Conservation (phyloP, 1,284 basidiomycete species). For the Phlebopus sp. region DNA sequence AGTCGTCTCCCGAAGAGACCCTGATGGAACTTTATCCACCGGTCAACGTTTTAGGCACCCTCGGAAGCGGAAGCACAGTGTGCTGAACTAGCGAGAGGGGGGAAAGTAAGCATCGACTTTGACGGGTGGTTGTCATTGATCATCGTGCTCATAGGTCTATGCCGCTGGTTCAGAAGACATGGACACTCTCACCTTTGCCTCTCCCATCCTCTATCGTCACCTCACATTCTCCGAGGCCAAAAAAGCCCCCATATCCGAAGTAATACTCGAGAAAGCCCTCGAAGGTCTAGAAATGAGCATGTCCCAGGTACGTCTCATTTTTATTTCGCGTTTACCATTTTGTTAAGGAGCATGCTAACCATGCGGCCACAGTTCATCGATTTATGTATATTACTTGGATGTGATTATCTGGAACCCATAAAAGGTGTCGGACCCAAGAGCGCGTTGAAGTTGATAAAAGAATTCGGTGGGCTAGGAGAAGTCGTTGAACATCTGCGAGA, state of each 20-base stretch:
- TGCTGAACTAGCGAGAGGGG: conserved; percentile 93
- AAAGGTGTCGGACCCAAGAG: conserved; percentile 95
- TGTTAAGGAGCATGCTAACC: conserved; percentile 6
- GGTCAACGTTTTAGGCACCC: conserved; percentile 64
- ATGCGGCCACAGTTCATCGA: conserved; percentile 79
- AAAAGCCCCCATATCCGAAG: conserved; percentile 96
- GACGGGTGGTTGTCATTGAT: conserved; percentile 3
- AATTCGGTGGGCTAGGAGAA: conserved; percentile 76
- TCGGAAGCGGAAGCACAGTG: conserved; percentile 99
- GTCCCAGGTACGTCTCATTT: conserved; percentile 61
- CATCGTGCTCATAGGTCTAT: conserved; percentile 64
- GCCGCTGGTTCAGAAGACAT: conserved; percentile 99
- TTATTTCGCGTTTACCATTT: background rate
- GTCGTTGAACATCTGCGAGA: conserved; percentile 83
- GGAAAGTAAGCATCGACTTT: conserved; percentile 57
- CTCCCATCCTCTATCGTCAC: conserved; percentile 91
- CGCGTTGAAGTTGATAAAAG: conserved; percentile 89
- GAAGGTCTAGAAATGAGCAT: conserved; percentile 91
- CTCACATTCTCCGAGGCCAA: conserved; percentile 99
- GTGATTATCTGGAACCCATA: conserved; percentile 97
- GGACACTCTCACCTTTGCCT: conserved; percentile 96
- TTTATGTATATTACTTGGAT: conserved; percentile 94
- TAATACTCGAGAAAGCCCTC: conserved; percentile 79
- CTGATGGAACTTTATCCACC: conserved; percentile 10
- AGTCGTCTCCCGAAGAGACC: conserved; percentile 42